phyloP scores from a whole-genome alignment of 805 yeast species.

The Ascoidea asiatica region DNA sequence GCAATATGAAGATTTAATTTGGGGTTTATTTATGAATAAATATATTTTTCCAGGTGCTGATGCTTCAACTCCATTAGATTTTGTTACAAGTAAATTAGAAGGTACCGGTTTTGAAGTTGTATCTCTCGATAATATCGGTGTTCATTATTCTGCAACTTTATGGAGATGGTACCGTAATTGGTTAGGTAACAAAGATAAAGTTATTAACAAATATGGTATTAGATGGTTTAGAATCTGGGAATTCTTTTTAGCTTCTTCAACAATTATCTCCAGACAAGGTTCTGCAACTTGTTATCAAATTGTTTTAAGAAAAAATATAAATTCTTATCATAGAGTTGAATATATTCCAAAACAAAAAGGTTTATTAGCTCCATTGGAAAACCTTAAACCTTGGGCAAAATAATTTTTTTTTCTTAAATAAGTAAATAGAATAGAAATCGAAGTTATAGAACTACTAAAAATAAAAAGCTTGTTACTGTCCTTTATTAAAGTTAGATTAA shows the following conservation, averaged over 20 bases:
- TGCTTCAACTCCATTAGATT: slow-evolving; percentile 87
- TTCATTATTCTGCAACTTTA: slow-evolving; percentile 80
- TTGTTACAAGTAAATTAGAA: slow-evolving; percentile 65
- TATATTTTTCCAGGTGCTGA: slow-evolving; percentile 96
- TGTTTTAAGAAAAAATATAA: slow-evolving; percentile 79
- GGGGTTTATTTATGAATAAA: slow-evolving; percentile 96
- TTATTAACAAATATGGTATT: slow-evolving; percentile 65
- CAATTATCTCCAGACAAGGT: slow-evolving; percentile 84
- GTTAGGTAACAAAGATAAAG: slow-evolving; percentile 70
- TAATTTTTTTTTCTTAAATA: no score
- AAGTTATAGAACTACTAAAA: background rate
- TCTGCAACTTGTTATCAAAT: slow-evolving; percentile 88
- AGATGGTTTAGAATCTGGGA: slow-evolving; percentile 94
- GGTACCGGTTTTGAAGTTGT: slow-evolving; percentile 79
- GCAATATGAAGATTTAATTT: slow-evolving; percentile 88
- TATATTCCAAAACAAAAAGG: slow-evolving; percentile 73
- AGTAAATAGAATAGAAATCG: background rate
- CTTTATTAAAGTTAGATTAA: no score
- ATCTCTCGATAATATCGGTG: slow-evolving; percentile 79
- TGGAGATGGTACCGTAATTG: slow-evolving; percentile 95
- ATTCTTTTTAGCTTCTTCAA: slow-evolving; percentile 71
- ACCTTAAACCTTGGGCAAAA: slow-evolving; percentile 25
- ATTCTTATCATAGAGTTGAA: slow-evolving; percentile 71
- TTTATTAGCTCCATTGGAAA: slow-evolving; percentile 40
- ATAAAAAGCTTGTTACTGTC: no score